These are phyloP conservation scores for Botrytis paeoniae DNA, from an alignment of 2,329 filamentous ascomycete genomes.

Conservation along the genomic window DNA sequence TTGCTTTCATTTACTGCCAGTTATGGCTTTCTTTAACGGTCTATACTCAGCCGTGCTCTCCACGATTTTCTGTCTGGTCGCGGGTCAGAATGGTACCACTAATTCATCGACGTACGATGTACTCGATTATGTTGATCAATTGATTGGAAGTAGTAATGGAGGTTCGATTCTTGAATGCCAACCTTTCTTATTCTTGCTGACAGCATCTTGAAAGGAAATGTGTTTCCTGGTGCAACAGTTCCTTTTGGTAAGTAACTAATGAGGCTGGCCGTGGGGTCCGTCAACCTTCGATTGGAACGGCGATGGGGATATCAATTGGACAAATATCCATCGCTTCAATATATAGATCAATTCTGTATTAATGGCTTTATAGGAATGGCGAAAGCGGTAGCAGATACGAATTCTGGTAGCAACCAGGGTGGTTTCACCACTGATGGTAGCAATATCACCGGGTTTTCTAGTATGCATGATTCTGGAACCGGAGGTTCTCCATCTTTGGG, in stretches of 20 bases:
- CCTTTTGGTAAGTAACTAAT: conserved; percentile 45
- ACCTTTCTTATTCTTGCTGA: neutral
- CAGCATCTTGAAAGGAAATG: conserved; percentile 40
- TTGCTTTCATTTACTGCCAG: neutral
- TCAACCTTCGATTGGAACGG: neutral
- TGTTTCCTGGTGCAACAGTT: conserved; percentile 54
- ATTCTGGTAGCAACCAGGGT: conserved; percentile 51
- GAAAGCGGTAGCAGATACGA: conserved; percentile 55
- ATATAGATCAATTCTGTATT: neutral
- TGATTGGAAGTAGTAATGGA: conserved; percentile 55
- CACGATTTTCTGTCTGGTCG: conserved; percentile 5
- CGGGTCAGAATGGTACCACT: conserved; percentile 23
- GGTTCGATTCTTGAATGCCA: conserved; percentile 37
- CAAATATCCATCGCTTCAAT: neutral
- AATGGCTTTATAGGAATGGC: conserved; percentile 40
- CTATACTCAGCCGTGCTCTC: conserved; percentile 6
- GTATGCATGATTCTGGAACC: conserved; percentile 46
- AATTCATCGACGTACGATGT: conserved; percentile 37
- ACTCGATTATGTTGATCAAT: conserved; percentile 46
- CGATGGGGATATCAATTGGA: neutral
- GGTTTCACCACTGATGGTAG: conserved; percentile 52
- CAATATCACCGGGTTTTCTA: conserved; percentile 35
- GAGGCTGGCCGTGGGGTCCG: neutral
- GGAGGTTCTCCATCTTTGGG: conserved; percentile 59
- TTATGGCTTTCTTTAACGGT: conserved; percentile 20